A percentile compares a stretch with the other conserved stretches of the same genome.
These are phyloP conservation scores for Penicillium fuscoglaucum DNA, from an alignment of 2,329 filamentous ascomycete species.

Conservation along the genomic window DNA sequence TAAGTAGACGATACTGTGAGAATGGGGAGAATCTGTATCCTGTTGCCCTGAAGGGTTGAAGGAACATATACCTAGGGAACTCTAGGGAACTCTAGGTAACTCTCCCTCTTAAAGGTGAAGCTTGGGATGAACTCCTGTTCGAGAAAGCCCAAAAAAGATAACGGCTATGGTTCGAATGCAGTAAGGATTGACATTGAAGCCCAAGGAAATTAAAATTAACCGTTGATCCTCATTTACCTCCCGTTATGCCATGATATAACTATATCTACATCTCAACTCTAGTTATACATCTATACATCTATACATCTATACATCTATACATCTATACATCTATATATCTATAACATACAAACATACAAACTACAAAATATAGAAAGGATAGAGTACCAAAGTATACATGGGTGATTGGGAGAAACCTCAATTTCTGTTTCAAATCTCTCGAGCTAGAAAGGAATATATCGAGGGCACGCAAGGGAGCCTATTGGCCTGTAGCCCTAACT, in stretches of 20 bases:
- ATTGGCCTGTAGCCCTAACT: not conserved
- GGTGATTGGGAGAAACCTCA: not conserved
- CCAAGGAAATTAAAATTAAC: not conserved
- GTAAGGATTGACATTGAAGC: not conserved
- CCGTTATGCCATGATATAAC: not conserved
- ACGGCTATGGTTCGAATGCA: not conserved
- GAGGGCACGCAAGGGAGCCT: not conserved
- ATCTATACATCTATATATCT: not conserved
- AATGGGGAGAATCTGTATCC: too few relatives aligned
- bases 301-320: not conserved
- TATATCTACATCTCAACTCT: too few relatives aligned
- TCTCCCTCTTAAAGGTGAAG: not conserved
- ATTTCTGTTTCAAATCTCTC: not conserved
- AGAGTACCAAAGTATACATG: not conserved
- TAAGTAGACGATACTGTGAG: too few relatives aligned
- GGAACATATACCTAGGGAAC: not conserved
- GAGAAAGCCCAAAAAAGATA: not conserved
- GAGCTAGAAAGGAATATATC: not conserved
- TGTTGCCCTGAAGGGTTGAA: not conserved
- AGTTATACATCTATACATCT: too few relatives aligned
- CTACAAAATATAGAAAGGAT: not conserved
- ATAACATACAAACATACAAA: too few relatives aligned
- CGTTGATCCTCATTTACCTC: slow-evolving; percentile 14
- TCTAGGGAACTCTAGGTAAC: not conserved
- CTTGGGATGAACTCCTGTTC: slow-evolving; percentile 5